phyloP scores from a whole-genome alignment of 2,329 filamentous ascomycete species.

The Xenosphaeropsis pyriputrescens region DNA sequence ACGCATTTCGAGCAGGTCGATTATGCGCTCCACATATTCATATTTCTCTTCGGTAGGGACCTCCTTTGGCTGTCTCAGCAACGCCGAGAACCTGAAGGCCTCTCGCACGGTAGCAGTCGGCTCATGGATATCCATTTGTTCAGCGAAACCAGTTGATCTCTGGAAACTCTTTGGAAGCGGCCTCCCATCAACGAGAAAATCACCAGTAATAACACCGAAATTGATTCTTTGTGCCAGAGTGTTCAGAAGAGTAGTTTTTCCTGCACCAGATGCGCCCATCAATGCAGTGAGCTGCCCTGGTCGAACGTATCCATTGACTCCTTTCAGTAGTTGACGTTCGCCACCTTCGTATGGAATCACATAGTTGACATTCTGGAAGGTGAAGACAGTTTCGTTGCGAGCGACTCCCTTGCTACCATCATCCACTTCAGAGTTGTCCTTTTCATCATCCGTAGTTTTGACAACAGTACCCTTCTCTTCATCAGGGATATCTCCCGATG shows the following conservation, averaged over 20 bases:
- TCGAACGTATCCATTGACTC: slow-evolving; percentile 88
- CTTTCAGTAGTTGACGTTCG: slow-evolving; percentile 60
- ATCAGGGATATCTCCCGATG: slow-evolving; percentile 32
- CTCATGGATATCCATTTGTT: slow-evolving; percentile 56
- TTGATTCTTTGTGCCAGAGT: slow-evolving; percentile 74
- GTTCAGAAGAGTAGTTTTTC: slow-evolving; percentile 83
- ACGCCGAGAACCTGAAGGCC: slow-evolving; percentile 70
- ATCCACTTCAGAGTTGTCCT: slow-evolving; percentile 12
- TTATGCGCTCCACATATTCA: slow-evolving; percentile 79
- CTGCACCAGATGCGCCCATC: slow-evolving; percentile 66
- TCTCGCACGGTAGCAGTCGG: slow-evolving; percentile 78
- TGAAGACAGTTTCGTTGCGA: slow-evolving; percentile 33
- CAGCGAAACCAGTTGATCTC: slow-evolving; percentile 72
- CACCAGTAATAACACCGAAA: slow-evolving; percentile 77
- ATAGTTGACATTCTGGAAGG: slow-evolving; percentile 35
- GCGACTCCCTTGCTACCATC: slow-evolving; percentile 11
- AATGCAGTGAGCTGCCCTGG: slow-evolving; percentile 79
- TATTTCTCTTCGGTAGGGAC: slow-evolving; percentile 66
- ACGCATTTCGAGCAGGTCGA: slow-evolving; percentile 81
- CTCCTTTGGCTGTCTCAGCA: slow-evolving; percentile 68
- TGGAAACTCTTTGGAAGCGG: slow-evolving; percentile 73
- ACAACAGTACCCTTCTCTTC: slow-evolving; percentile 24
- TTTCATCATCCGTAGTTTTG: slow-evolving; percentile 15
- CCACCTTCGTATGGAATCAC: slow-evolving; percentile 51
- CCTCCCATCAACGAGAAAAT: slow-evolving; percentile 55